phyloP scores from a whole-genome alignment of 129 eudicot genomes.

The Artemisia annua region DNA sequence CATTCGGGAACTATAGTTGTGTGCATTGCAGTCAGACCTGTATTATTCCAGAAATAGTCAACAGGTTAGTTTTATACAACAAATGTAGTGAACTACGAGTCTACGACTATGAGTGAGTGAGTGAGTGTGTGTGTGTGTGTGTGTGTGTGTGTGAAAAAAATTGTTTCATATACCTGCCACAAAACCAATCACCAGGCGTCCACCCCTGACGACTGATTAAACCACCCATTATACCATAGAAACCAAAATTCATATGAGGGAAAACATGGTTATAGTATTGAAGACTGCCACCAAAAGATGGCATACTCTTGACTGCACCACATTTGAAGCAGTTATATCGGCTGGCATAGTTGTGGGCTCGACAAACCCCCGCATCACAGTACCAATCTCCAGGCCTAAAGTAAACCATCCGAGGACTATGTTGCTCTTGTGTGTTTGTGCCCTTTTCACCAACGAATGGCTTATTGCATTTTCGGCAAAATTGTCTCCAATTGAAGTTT shows the following conservation, averaged over 20 bases:
- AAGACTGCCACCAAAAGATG: not conserved
- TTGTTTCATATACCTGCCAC: constrained; percentile 20
- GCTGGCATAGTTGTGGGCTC: constrained; percentile 29
- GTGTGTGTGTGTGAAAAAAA: not conserved
- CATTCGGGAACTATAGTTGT: constrained; percentile 19
- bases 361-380: constrained; percentile 21
- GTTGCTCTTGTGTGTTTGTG: not conserved
- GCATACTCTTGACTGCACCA: constrained; percentile 6
- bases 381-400: constrained; percentile 31
- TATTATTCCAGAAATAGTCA: constrained; percentile 4
- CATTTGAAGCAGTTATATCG: constrained; percentile 26
- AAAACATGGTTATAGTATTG: not conserved
- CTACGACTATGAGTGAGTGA: not conserved
- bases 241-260: not conserved
- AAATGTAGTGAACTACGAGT: not conserved
- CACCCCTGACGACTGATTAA: constrained; percentile 20
- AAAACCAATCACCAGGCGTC: constrained; percentile 37
- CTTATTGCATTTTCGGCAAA: constrained; percentile 21
- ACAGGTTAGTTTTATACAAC: not conserved
- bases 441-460: not conserved
- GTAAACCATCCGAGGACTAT: not conserved
- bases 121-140: too few relatives aligned
- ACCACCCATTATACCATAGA: constrained; percentile 1
- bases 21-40: constrained; percentile 29
- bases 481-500: constrained; percentile 24